A percentile compares a stretch with the other conserved stretches of the same genome.
These are phyloP conservation scores for Citrullus amarus DNA, from an alignment of 306 rosid species.

Conservation along the genomic window DNA sequence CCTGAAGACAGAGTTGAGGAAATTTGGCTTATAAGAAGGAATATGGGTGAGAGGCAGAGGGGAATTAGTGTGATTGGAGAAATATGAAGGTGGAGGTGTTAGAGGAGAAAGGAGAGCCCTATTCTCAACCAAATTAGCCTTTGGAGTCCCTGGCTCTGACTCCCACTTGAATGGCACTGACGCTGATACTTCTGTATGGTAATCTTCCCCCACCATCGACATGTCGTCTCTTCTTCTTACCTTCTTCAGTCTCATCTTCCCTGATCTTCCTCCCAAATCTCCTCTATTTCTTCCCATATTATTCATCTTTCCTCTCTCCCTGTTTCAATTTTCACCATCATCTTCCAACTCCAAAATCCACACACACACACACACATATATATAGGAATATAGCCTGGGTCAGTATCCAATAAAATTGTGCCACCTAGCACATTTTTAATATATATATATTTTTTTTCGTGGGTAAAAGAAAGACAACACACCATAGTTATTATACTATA, in stretches of 20 bases:
- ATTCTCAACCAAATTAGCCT: background rate
- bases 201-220: slow-evolving; percentile 2
- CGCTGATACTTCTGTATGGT: slow-evolving; percentile 18
- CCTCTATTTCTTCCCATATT: background rate
- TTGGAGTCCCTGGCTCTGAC: slow-evolving; percentile 17
- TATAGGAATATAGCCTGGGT: too few relatives aligned
- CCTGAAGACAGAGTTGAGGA: slow-evolving; percentile 28
- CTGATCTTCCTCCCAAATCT: background rate
- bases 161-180: slow-evolving; percentile 30
- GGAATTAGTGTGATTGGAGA: background rate
- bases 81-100: slow-evolving; percentile 30
- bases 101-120: background rate
- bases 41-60: slow-evolving; percentile 16
- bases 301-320: background rate
- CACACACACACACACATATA: too few relatives aligned
- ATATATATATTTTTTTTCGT: too few relatives aligned
- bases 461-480: too few relatives aligned
- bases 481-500: too few relatives aligned
- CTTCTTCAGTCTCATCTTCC: background rate
- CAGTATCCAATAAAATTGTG: too few relatives aligned
- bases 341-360: background rate
- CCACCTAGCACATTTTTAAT: too few relatives aligned
- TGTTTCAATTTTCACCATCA: background rate
- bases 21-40: background rate
- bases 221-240: background rate